phyloP scores from a whole-genome alignment of 2,329 filamentous ascomycete genomes.

The Fusarium musae region DNA sequence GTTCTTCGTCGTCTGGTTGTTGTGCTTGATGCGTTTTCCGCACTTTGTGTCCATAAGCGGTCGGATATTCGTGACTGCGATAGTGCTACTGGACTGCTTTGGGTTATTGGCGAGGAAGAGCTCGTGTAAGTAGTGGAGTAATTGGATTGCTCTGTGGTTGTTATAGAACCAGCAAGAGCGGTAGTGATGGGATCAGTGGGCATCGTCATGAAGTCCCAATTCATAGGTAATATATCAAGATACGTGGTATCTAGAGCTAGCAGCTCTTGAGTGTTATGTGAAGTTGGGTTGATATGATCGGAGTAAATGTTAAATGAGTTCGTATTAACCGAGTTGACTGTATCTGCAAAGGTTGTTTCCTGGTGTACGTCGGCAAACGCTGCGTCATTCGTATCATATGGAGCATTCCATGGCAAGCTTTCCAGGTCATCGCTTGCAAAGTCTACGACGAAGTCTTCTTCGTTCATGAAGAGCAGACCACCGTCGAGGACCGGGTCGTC shows the following conservation, averaged over 20 bases:
- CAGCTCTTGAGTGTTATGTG: not conserved
- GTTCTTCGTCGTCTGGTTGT: not conserved
- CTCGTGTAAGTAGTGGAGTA: not conserved
- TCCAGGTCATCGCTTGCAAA: not conserved
- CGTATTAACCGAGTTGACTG: not conserved
- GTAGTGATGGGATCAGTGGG: not conserved
- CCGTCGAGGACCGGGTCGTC: not conserved
- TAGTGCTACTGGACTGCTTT: not conserved
- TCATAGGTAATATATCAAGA: not conserved
- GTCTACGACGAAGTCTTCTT: not conserved
- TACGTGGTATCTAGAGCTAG: not conserved
- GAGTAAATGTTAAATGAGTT: not conserved
- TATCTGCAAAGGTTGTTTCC: not conserved
- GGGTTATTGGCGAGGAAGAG: not conserved
- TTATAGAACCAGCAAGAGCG: not conserved
- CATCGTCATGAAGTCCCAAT: not conserved
- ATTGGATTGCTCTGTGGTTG: not conserved
- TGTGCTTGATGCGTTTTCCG: not conserved
- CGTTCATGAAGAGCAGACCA: not conserved
- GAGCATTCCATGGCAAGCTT: not conserved
- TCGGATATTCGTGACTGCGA: not conserved
- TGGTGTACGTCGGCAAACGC: conserved; percentile 6
- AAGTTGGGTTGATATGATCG: not conserved
- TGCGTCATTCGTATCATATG: conserved; percentile 18
- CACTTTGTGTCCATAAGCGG: not conserved